Conservation (phyloP, 176 grass and related monocot genomes). For the Rhynchospora tenuis region DNA sequence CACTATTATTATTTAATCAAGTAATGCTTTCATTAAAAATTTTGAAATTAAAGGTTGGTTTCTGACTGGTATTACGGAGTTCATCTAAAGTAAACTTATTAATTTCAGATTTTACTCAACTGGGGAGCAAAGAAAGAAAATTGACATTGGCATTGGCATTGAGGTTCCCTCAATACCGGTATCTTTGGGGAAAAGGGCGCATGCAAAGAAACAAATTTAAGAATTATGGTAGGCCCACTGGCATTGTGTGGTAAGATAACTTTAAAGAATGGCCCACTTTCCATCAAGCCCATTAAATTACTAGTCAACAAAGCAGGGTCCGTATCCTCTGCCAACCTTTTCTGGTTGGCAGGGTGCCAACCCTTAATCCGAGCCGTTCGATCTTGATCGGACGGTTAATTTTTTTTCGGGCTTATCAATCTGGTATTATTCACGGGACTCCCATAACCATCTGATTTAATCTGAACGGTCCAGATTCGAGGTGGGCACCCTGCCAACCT, state of each 20-base stretch:
- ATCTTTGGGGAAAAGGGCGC: constrained; percentile 7
- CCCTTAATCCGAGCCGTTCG: no score
- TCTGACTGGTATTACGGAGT: neutral
- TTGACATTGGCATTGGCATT: neutral
- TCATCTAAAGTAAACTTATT: neutral
- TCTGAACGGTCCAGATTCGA: no score
- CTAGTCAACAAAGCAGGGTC: neutral
- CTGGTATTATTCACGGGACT: no score
- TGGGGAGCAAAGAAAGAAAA: neutral
- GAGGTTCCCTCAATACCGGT: neutral
- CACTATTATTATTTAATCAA: no score
- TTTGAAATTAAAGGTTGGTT: no score
- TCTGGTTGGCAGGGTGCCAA: no score
- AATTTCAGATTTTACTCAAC: neutral
- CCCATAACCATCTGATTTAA: no score
- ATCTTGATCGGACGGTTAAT: no score
- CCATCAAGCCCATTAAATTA: constrained; percentile 2
- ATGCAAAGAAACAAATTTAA: constrained; percentile 1
- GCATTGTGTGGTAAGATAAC: neutral
- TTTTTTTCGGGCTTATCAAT: no score
- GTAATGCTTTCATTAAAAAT: no score
- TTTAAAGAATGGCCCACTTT: constrained; percentile 12
- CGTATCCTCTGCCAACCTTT: no score
- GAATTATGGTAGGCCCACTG: neutral
- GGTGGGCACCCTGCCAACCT: no score